These are phyloP conservation scores for Domatiomyces catenatus DNA, from an alignment of 2,329 filamentous ascomycete genomes.

Conservation along the genomic window DNA sequence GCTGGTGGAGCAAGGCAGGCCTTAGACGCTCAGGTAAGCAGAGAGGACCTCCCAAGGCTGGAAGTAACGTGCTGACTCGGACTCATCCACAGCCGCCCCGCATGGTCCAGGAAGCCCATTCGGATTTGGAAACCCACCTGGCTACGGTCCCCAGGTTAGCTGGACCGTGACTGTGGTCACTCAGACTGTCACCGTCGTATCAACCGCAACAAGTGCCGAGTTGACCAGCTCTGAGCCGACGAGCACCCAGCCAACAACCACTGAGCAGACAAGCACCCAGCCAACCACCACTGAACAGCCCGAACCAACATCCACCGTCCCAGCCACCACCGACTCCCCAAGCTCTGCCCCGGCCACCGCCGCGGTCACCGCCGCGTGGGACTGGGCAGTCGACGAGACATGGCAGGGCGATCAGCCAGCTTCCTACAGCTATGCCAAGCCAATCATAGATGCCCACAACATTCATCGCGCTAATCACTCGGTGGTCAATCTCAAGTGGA, in stretches of 20 bases:
- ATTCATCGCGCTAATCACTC: constrained; percentile 72
- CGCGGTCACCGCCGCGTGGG: not conserved
- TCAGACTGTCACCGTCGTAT: not conserved
- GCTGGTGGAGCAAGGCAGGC: not conserved
- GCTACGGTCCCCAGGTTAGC: not conserved
- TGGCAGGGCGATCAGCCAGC: not conserved
- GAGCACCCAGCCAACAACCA: not conserved
- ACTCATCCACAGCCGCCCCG: not conserved
- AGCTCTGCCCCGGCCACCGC: not conserved
- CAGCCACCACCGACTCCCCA: not conserved
- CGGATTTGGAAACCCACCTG: not conserved
- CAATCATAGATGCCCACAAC: constrained; percentile 61
- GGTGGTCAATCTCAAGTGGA: constrained; percentile 49
- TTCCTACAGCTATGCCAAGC: constrained; percentile 15
- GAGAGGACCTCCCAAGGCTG: not conserved
- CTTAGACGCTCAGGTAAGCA: not conserved
- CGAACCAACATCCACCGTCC: not conserved
- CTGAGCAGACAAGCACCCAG: too few species aligned
- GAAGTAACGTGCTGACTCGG: not conserved
- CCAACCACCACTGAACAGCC: not conserved
- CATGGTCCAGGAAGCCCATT: not conserved
- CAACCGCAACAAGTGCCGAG: not conserved
- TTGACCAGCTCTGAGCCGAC: not conserved
- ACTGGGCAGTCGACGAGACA: not conserved
- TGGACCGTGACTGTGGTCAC: not conserved